Percentiles rank a stretch among this genome's conserved stretches.
phyloP scores from a whole-genome alignment of 2,329 filamentous ascomycete genomes.

The Daldinia sp. region DNA sequence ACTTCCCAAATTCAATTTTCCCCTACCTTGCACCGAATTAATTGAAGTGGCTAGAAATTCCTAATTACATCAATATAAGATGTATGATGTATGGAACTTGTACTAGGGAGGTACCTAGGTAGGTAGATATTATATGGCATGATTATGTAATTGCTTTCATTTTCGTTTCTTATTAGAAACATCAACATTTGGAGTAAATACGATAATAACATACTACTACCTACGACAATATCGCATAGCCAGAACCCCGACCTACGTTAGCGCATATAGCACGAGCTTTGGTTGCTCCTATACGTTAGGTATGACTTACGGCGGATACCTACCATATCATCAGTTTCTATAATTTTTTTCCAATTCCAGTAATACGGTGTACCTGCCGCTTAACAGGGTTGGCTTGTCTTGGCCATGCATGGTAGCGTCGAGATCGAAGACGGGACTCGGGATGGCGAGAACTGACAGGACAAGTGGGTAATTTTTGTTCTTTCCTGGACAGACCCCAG shows the following conservation, averaged over 20 bases:
- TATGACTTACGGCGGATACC: neutral
- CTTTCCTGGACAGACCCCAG: slow-evolving; percentile 7
- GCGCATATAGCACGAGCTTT: neutral
- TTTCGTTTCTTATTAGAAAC: neutral
- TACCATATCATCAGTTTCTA: neutral
- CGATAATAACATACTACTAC: neutral
- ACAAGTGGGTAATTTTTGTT: slow-evolving; percentile 30
- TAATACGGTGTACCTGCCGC: slow-evolving; percentile 11
- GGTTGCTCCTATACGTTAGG: neutral
- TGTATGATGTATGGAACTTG: no score
- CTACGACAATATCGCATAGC: neutral
- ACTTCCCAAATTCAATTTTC: neutral
- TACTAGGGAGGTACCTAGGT: neutral
- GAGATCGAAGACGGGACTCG: slow-evolving; percentile 26
- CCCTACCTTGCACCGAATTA: neutral
- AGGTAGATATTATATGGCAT: no score
- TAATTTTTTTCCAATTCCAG: slow-evolving; percentile 13
- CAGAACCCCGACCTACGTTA: neutral
- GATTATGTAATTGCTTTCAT: neutral
- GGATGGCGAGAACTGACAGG: slow-evolving; percentile 30
- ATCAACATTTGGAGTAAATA: neutral
- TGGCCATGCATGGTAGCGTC: slow-evolving; percentile 19
- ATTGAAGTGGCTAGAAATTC: no score
- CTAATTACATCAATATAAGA: no score
- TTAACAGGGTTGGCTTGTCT: slow-evolving; percentile 19